Conservation (phyloP, 2,329 filamentous ascomycete genomes). For the Talaromyces marneffei region DNA sequence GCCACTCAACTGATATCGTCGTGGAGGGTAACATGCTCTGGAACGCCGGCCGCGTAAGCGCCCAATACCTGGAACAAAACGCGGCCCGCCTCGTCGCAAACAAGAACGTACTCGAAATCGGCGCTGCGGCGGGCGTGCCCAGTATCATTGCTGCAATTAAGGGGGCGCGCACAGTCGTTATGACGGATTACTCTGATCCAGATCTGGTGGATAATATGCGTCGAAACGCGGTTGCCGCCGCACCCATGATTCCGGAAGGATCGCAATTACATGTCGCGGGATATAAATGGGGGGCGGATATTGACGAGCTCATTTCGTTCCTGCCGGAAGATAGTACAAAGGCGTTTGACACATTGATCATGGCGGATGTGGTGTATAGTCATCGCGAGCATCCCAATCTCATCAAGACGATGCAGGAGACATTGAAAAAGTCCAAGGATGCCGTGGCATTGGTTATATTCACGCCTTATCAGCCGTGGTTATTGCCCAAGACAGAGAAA, state of each 20-base stretch:
- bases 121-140: slow-evolving; percentile 79
- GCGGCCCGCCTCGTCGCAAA: slow-evolving; percentile 54
- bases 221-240: slow-evolving; percentile 62
- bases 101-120: slow-evolving; percentile 77
- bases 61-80: slow-evolving; percentile 69
- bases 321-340: slow-evolving; percentile 38
- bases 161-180: slow-evolving; percentile 63
- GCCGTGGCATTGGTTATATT: slow-evolving; percentile 81
- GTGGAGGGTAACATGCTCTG: slow-evolving; percentile 73
- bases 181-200: slow-evolving; percentile 82
- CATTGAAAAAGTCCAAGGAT: slow-evolving; percentile 51
- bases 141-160: slow-evolving; percentile 69
- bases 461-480: slow-evolving; percentile 88
- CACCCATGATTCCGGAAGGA: slow-evolving; percentile 36
- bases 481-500: slow-evolving; percentile 73
- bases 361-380: slow-evolving; percentile 86
- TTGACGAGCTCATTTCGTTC: slow-evolving; percentile 53
- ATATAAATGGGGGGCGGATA: slow-evolving; percentile 75
- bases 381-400: slow-evolving; percentile 80
- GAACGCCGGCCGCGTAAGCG: slow-evolving; percentile 78
- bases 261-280: slow-evolving; percentile 57
- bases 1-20: slow-evolving; percentile 17
- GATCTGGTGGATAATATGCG: slow-evolving; percentile 76
- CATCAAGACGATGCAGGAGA: slow-evolving; percentile 63
- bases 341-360: slow-evolving; percentile 71